Conservation (phyloP, 164 flowering plant species). For the Sextonia rubra region DNA sequence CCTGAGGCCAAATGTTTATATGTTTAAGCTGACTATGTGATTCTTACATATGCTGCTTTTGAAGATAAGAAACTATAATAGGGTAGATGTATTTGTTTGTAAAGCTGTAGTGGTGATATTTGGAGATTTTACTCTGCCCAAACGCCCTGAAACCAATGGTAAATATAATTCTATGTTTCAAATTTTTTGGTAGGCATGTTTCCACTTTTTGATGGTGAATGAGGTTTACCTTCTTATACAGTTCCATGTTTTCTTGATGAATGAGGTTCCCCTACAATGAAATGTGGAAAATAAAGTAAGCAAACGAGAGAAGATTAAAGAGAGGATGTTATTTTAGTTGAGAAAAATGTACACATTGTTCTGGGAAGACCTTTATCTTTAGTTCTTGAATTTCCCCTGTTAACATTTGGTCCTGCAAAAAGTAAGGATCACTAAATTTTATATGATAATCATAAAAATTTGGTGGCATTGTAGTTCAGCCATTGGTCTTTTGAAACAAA, state of each 20-base stretch:
- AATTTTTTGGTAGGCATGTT: constrained; percentile 8
- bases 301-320: not conserved
- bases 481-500: too few relatives aligned
- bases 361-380: constrained; percentile 52
- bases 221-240: constrained; percentile 68
- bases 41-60: not conserved
- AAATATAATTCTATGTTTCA: too few relatives aligned
- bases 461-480: not conserved
- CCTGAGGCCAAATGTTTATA: not conserved
- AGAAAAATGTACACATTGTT: constrained; percentile 4
- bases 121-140: constrained; percentile 5
- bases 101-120: constrained; percentile 4
- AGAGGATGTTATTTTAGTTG: constrained; percentile 14
- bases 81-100: not conserved
- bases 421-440: constrained; percentile 5
- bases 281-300: too few relatives aligned
- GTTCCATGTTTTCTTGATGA: constrained; percentile 73
- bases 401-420: constrained; percentile 67
- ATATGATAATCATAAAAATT: not conserved
- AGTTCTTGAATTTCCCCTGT: constrained; percentile 75
- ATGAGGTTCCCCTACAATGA: constrained; percentile 59
- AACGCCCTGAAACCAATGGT: constrained; percentile 34
- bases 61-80: not conserved
- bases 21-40: constrained; percentile 4
- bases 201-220: constrained; percentile 56